Percentiles rank a stretch among this genome's conserved stretches.
phyloP scores from a whole-genome alignment of 2,329 filamentous ascomycete genomes.

The Penicillium brevicompactum region DNA sequence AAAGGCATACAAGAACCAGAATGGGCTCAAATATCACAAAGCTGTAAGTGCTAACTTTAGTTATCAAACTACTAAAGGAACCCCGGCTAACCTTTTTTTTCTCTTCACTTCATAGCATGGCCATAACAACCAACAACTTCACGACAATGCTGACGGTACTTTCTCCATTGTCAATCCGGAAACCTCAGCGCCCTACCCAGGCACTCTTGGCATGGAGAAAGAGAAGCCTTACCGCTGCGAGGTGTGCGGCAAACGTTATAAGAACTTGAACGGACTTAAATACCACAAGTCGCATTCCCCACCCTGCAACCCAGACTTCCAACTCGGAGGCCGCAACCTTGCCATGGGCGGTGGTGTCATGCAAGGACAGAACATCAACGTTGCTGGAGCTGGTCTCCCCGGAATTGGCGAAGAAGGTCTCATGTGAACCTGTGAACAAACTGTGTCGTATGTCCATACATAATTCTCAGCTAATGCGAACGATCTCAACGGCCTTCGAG shows the following conservation, averaged over 20 bases:
- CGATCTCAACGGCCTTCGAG: conserved; percentile 29
- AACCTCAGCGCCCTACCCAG: conserved; percentile 90
- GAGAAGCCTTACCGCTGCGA: conserved; percentile 99
- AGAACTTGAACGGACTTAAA: conserved; percentile 98
- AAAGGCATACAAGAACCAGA: conserved; percentile 99
- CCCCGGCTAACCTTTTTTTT: conserved; percentile 9
- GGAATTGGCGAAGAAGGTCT: conserved; percentile 49
- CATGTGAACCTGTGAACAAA: conserved; percentile 27
- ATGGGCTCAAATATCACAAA: conserved; percentile 90
- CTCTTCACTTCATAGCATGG: conserved; percentile 62
- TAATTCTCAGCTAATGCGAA: conserved; percentile 32
- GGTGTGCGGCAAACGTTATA: conserved; percentile 96
- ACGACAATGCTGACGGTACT: conserved; percentile 94
- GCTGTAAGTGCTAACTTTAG: conserved; percentile 50
- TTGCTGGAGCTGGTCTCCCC: conserved; percentile 51
- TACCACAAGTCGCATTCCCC: conserved; percentile 87
- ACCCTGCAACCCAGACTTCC: conserved; percentile 83
- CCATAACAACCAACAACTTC: conserved; percentile 93
- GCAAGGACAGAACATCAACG: conserved; percentile 51
- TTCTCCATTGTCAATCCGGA: conserved; percentile 98
- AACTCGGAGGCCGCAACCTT: conserved; percentile 50
- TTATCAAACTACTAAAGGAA: conserved; percentile 20
- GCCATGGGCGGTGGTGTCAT: conserved; percentile 46
- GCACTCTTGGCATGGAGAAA: conserved; percentile 99
- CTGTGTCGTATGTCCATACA: conserved; percentile 20